Evolutionary conservation across 805 yeast genomes (phyloP).

Genomic region (Nadsonia fulvescens): DNA sequence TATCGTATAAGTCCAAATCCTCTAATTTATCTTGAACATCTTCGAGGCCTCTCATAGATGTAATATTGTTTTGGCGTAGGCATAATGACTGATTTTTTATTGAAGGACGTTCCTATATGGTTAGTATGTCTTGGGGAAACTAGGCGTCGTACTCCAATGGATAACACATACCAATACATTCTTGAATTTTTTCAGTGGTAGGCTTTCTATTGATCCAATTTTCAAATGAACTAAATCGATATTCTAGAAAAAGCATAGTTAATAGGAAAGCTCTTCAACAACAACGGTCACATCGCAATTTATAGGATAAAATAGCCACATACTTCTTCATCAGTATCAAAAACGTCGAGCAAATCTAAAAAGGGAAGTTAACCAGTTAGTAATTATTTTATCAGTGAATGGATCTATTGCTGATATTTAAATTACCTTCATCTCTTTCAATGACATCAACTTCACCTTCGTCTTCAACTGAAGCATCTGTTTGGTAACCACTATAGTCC

Average conservation of each 20-base stretch:
- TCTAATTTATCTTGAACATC: constrained; percentile 37
- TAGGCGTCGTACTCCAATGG: constrained; percentile 30
- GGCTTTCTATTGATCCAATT: constrained; percentile 4
- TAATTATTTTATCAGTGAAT: constrained; percentile 19
- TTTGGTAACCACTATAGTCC: constrained; percentile 4
- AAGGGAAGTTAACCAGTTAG: constrained; percentile 23
- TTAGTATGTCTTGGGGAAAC: constrained; percentile 48
- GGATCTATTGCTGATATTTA: background rate
- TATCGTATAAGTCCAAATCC: constrained; percentile 82
- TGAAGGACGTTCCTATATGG: constrained; percentile 40
- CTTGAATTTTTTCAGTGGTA: constrained; percentile 4
- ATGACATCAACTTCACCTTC: constrained; percentile 27
- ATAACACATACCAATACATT: constrained; percentile 1
- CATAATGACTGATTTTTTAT: constrained; percentile 39
- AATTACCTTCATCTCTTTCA: constrained; percentile 44
- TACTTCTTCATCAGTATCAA: constrained; percentile 35
- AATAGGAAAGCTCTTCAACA: too few relatives aligned
- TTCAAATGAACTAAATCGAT: constrained; percentile 5
- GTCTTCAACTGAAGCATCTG: constrained; percentile 4
- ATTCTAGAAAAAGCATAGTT: too few relatives aligned
- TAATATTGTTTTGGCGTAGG: constrained; percentile 68
- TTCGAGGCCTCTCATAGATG: constrained; percentile 56
- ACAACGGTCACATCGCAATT: too few relatives aligned
- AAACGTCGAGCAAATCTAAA: constrained; percentile 21
- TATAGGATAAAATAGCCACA: background rate